Base-by-base conservation (phyloP, 176 grass and related monocot species). In the Eragrostis nindensis region DNA sequence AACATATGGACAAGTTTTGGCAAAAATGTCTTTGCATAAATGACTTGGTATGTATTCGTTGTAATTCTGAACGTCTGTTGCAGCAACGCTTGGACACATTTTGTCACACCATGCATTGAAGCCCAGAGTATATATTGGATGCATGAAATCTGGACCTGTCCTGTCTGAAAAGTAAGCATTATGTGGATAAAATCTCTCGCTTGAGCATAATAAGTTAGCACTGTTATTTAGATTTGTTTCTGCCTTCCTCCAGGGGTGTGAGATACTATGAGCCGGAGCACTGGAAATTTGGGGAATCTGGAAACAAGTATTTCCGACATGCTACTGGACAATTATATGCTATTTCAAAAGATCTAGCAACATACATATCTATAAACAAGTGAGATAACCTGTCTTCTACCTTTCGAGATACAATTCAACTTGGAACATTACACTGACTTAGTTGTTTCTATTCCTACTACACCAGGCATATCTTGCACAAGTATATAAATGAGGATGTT, bases 61-160 rank as follows among this genome's bases (percentile, higher is more conserved):
- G 6, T 70, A 68, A 84, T 22, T 14, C 30, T 5, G 1, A 41
- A 57, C 15, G 70, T 44, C n/a, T 41, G 72, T 87, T 90, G 76
- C 84, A 93, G 87, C 87, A 61, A 89, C 87, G 0, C 87, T 93
- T 32, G 91, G 91, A 77, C 75, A 87, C 4, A 90, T 84, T 77
- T 78, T 93, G 56, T 84, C 91, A 8, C 90, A 71, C 67, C 91
- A 87, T 47, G 83, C 88, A 50, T 62, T 89, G 83, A 98, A 89
- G 79, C 90, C 90, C 27, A 87, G 92, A 67, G 90, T 98, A 66
- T 98, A 98, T 78, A 98, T 94, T 70, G 95, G 95, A 53, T 98
- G 95, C 90, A 98, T 98, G 95, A 98, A 94, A 75, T 98, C 90
- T 71, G 95, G 95, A 47, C 95, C 95, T 39, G 90, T 98, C 7